phyloP scores from a whole-genome alignment of 257 asterid genomes.

The Asclepias syriaca region DNA sequence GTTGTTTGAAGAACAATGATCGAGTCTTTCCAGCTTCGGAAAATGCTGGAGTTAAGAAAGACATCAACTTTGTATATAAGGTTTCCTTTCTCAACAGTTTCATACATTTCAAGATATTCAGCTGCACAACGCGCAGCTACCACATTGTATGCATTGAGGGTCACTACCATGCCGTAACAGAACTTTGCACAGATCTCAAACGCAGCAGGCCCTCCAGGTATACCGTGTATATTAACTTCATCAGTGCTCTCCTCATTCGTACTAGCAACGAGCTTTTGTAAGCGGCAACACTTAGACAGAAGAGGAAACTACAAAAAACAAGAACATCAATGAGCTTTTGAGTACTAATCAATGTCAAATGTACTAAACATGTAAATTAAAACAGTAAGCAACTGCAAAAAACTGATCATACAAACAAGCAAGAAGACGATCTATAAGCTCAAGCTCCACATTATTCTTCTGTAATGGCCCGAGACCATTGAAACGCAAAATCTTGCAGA shows the following conservation, averaged over 20 bases:
- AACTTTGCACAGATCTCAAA: slow-evolving; percentile 82
- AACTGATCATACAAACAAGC: background rate
- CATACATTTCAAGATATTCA: slow-evolving; percentile 78
- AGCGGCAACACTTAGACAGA: slow-evolving; percentile 61
- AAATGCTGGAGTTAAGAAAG: slow-evolving; percentile 68
- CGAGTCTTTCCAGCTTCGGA: slow-evolving; percentile 94
- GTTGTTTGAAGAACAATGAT: slow-evolving; percentile 82
- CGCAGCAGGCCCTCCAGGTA: slow-evolving; percentile 84
- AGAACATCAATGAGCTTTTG: slow-evolving; percentile 12
- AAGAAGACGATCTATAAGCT: background rate
- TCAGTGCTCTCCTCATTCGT: slow-evolving; percentile 37
- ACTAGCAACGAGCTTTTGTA: slow-evolving; percentile 51
- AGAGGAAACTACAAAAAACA: slow-evolving; percentile 61
- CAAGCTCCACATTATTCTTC: background rate
- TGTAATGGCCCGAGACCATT: background rate
- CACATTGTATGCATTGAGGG: slow-evolving; percentile 78
- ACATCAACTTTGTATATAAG: slow-evolving; percentile 76
- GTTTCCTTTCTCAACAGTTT: slow-evolving; percentile 72
- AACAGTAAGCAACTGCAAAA: background rate
- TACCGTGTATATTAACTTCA: slow-evolving; percentile 47
- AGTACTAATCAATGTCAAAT: slow-evolving; percentile 1
- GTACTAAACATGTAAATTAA: background rate
- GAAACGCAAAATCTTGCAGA: background rate
- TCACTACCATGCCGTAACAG: slow-evolving; percentile 81
- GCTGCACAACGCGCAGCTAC: slow-evolving; percentile 87